Conservation (phyloP, 2,329 filamentous ascomycete genomes). For the Aspergillus latus region DNA sequence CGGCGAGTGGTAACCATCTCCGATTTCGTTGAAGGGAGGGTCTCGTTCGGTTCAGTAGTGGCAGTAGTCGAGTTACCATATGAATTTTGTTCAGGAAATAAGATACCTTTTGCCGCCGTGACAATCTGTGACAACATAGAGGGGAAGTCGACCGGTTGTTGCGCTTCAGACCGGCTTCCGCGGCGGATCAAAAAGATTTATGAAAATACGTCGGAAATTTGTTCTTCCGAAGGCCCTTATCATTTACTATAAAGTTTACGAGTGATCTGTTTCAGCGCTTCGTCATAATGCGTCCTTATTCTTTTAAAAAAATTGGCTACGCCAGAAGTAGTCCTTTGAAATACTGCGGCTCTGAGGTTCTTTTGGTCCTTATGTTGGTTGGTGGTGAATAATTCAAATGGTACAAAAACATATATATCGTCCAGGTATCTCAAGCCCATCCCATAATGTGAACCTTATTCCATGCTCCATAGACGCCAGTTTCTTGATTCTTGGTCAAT, state of each 20-base stretch:
- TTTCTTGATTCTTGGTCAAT: neutral
- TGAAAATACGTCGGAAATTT: slow-evolving; percentile 9
- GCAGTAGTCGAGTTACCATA: slow-evolving; percentile 12
- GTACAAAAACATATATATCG: neutral
- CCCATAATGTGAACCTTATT: neutral
- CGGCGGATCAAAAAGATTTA: slow-evolving; percentile 12
- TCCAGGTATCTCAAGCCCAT: neutral
- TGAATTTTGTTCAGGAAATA: slow-evolving; percentile 27
- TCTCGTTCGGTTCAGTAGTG: slow-evolving; percentile 3
- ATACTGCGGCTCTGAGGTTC: neutral
- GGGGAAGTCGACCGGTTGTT: slow-evolving; percentile 10
- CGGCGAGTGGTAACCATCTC: slow-evolving; percentile 40
- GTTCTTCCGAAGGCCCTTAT: slow-evolving; percentile 8
- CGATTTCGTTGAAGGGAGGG: slow-evolving; percentile 18
- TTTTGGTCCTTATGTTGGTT: neutral
- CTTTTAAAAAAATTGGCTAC: too few species aligned
- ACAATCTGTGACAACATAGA: slow-evolving; percentile 46
- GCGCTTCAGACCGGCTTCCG: neutral
- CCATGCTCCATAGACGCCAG: neutral
- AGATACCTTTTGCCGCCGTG: slow-evolving; percentile 44
- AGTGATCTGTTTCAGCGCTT: too few species aligned
- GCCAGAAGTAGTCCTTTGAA: neutral
- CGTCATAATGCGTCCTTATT: neutral
- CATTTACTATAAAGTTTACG: neutral
- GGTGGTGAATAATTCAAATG: neutral